Evolutionary conservation across 1,139 yeast genomes (phyloP), one percentile per base, ranked within the genome.

Genomic region (Pichia sp.): DNA sequence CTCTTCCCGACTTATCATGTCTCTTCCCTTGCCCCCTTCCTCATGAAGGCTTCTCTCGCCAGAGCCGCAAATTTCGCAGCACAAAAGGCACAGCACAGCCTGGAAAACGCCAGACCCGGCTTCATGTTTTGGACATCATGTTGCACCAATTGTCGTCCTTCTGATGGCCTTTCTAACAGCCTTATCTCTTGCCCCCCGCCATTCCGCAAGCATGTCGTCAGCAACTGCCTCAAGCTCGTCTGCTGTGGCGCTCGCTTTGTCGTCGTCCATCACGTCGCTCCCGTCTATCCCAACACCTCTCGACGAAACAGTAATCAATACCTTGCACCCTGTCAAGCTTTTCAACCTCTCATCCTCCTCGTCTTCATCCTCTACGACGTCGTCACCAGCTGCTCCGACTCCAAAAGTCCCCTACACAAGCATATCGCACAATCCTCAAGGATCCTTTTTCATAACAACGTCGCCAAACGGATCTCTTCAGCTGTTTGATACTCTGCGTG

Each of bases 391-490:
- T 3, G 1, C 36, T 5, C 13, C 41, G 13, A 12, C 25, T 19
- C 18, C 39, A 19, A 16, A 18, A 5, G 39, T 43, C 10, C 46
- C 46, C 12, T 79, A 90, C 12, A 88, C 96, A 4, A 87, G 96
- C 22, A 68, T 93, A 26, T 91, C 87, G 63, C 93, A 83, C 65
- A 96, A 90, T 65, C 95, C 86, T 60, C 74, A 87, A 7, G 99
- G 99, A 4, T 87, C 85, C 59, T 87, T 73, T 64, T 74, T 88
- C 42, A 72, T 95, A 37, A 80, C 96, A 2, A 77, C 96, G 0
- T 89, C 93, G 3, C 80, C 84, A 10, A 96, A 89, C 69, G 91
- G 88, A 62, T 78, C 88, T 19, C 83, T 93, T 60, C 96, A 89
- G 63, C 70, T 95, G 21, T 93, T 89, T 66, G 96, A 91, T 68